These are phyloP conservation scores for Phytophthora podocarpi DNA, from an alignment of 352 stramenopile genomes.

Conservation along the genomic window DNA sequence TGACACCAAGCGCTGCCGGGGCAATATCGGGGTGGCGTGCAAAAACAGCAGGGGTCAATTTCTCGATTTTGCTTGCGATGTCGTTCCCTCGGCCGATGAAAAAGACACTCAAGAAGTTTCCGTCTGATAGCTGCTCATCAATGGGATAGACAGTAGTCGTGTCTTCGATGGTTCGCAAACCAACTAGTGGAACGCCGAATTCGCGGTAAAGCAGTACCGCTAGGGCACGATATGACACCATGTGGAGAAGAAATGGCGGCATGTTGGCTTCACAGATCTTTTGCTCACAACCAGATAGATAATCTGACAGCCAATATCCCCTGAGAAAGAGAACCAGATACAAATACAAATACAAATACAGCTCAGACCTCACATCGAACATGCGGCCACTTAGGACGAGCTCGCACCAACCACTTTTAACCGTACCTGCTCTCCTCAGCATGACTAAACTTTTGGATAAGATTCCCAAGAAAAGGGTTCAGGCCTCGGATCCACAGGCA, in stretches of 20 bases:
- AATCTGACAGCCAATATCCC: slow-evolving; percentile 68
- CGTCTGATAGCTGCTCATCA: slow-evolving; percentile 49
- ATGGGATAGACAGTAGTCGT: slow-evolving; percentile 53
- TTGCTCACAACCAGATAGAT: slow-evolving; percentile 58
- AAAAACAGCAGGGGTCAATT: slow-evolving; percentile 51
- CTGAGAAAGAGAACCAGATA: slow-evolving; percentile 20
- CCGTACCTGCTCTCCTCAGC: slow-evolving; percentile 50
- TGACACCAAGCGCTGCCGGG: slow-evolving; percentile 36
- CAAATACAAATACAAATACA: too few relatives aligned
- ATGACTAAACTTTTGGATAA: slow-evolving; percentile 61
- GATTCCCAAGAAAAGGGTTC: slow-evolving; percentile 78
- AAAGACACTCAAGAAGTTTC: slow-evolving; percentile 65
- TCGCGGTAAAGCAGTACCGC: slow-evolving; percentile 72
- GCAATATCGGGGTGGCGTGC: slow-evolving; percentile 55
- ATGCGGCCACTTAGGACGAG: too few relatives aligned
- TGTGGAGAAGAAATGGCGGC: slow-evolving; percentile 54
- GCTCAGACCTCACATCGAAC: too few relatives aligned
- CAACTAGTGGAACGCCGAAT: slow-evolving; percentile 59
- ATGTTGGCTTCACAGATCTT: slow-evolving; percentile 64
- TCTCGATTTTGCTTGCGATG: slow-evolving; percentile 60
- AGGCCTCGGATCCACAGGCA: slow-evolving; percentile 74
- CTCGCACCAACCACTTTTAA: background rate
- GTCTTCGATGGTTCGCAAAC: slow-evolving; percentile 61
- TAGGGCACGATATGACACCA: slow-evolving; percentile 54
- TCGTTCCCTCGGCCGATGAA: slow-evolving; percentile 61